These are phyloP conservation scores for Fusarium proliferatum DNA, from an alignment of 2,329 filamentous ascomycete genomes.

Conservation along the genomic window DNA sequence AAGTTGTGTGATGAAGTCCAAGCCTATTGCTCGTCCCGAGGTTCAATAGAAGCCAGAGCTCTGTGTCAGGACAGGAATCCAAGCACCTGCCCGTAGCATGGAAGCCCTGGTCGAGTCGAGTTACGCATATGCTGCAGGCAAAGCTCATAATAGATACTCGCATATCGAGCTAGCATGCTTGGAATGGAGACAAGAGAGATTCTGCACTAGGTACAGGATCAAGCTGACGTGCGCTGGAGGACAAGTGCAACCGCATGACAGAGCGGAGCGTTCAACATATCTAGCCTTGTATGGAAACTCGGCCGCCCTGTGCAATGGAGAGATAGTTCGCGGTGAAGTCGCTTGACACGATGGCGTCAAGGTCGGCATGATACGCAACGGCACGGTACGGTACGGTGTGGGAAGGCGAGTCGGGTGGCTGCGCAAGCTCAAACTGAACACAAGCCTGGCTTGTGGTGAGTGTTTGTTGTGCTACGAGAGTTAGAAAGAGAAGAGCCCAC, in stretches of 20 bases:
- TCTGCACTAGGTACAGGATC: conserved; percentile 13
- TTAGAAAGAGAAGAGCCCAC: neutral
- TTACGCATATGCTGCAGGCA: neutral
- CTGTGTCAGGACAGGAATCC: neutral
- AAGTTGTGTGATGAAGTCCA: neutral
- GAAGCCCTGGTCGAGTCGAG: neutral
- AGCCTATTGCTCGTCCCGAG: neutral
- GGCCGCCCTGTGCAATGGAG: neutral
- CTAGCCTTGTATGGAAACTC: conserved; percentile 5
- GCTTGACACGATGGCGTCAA: neutral
- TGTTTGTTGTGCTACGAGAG: conserved; percentile 3
- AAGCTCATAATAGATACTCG: conserved; percentile 5
- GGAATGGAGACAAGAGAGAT: conserved; percentile 17
- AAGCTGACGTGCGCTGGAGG: conserved; percentile 5
- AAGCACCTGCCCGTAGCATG: neutral
- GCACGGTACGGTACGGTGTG: neutral
- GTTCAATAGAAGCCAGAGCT: neutral
- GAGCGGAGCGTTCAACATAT: neutral
- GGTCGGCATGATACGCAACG: neutral
- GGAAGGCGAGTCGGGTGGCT: conserved; percentile 23
- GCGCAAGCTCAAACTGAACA: conserved; percentile 18
- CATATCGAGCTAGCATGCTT: conserved; percentile 8
- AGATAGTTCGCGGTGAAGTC: neutral
- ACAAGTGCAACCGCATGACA: conserved; percentile 22
- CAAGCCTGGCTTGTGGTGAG: neutral